These are phyloP conservation scores for Cercospora sojina DNA, from an alignment of 2,329 filamentous ascomycete genomes.

Conservation along the genomic window DNA sequence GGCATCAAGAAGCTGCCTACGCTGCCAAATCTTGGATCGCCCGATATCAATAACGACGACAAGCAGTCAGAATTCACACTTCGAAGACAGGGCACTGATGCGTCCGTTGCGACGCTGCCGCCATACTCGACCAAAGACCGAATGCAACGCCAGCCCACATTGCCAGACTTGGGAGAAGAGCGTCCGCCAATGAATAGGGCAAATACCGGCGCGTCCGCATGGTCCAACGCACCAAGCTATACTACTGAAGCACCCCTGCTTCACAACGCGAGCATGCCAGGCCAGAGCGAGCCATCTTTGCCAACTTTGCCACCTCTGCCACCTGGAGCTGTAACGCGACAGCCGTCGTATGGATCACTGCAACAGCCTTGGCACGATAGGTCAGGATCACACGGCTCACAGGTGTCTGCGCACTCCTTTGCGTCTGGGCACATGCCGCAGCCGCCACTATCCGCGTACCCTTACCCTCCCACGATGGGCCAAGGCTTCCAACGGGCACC, in stretches of 20 bases:
- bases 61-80: slow-evolving; percentile 41
- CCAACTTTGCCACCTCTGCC: slow-evolving; percentile 31
- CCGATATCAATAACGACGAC: slow-evolving; percentile 54
- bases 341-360: slow-evolving; percentile 30
- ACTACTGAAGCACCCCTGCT: slow-evolving; percentile 64
- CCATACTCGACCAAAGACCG: slow-evolving; percentile 49
- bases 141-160: slow-evolving; percentile 40
- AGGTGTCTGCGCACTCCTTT: slow-evolving; percentile 17
- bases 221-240: slow-evolving; percentile 54
- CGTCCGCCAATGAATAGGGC: slow-evolving; percentile 42
- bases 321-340: slow-evolving; percentile 24
- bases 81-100: slow-evolving; percentile 37
- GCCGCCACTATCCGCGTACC: slow-evolving; percentile 18
- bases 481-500: slow-evolving; percentile 20
- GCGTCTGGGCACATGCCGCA: slow-evolving; percentile 16
- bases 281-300: slow-evolving; percentile 25
- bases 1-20: slow-evolving; percentile 57
- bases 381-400: slow-evolving; percentile 22
- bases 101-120: slow-evolving; percentile 45
- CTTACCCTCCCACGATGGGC: slow-evolving; percentile 15
- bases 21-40: slow-evolving; percentile 61
- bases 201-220: slow-evolving; percentile 57
- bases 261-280: slow-evolving; percentile 52
- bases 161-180: slow-evolving; percentile 43
- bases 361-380: slow-evolving; percentile 26